Conservation (phyloP, 805 yeast genomes). For the Nakazawaea wickerhamii region DNA sequence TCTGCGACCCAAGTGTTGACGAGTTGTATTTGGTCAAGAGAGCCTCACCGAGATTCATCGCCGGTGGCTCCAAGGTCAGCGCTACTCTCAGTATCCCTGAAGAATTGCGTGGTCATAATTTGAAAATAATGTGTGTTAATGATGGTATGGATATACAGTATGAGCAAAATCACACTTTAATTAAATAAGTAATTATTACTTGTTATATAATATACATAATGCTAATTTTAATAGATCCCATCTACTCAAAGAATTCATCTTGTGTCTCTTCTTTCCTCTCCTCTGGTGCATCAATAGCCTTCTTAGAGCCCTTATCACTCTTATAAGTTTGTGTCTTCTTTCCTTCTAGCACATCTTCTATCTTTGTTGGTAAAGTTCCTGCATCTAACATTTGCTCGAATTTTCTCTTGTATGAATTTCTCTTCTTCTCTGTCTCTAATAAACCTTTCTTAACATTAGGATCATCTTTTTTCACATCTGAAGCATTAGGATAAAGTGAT, state of each 20-base stretch:
- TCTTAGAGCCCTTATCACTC: not conserved
- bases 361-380: conserved; percentile 47
- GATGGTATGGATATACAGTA: conserved; percentile 63
- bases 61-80: conserved; percentile 19
- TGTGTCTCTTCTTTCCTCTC: not conserved
- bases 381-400: conserved; percentile 47
- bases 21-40: conserved; percentile 68
- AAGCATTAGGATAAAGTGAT: conserved; percentile 58
- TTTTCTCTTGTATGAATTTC: conserved; percentile 43
- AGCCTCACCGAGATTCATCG: conserved; percentile 51
- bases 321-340: conserved; percentile 22
- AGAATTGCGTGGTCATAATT: conserved; percentile 38
- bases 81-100: conserved; percentile 47
- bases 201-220: not conserved
- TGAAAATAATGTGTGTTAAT: conserved; percentile 48
- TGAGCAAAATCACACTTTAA: conserved; percentile 8
- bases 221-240: not conserved
- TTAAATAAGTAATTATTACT: no score
- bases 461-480: conserved; percentile 24
- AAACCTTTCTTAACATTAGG: conserved; percentile 37
- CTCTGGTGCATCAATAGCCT: conserved; percentile 13
- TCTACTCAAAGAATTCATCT: conserved; percentile 16
- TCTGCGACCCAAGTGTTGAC: conserved; percentile 42
- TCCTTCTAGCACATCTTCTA: conserved; percentile 41
- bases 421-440: conserved; percentile 36